Evolutionary conservation across 176 grass and related monocot genomes (phyloP).

Genomic region (Paspalum notatum): DNA sequence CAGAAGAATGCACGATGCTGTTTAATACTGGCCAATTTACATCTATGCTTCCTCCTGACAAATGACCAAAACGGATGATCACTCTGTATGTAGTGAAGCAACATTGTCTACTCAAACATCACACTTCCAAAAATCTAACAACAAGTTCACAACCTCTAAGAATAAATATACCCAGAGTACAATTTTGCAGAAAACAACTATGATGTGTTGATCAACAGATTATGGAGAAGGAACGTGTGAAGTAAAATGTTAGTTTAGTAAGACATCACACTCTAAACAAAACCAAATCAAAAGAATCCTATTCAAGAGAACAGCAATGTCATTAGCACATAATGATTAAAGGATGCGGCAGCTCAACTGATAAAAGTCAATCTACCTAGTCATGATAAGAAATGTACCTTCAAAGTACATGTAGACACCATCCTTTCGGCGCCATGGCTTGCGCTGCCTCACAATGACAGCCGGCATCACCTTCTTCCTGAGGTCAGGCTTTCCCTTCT

Average conservation of each 20-base stretch:
- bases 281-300: background rate
- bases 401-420: conserved; percentile 99
- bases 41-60: conserved; percentile 39
- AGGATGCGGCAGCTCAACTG: background rate
- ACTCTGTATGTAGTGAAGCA: conserved; percentile 38
- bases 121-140: background rate
- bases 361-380: background rate
- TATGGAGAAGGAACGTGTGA: background rate
- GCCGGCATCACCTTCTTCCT: conserved; percentile 99
- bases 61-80: conserved; percentile 37
- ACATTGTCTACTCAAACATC: background rate
- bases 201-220: background rate
- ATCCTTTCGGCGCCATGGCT: conserved; percentile 94
- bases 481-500: conserved; percentile 95
- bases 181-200: background rate
- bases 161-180: too few relatives aligned
- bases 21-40: conserved; percentile 46
- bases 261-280: background rate
- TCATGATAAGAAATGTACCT: conserved; percentile 49
- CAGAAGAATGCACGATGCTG: conserved; percentile 35
- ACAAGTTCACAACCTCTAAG: background rate
- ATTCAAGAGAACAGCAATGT: background rate
- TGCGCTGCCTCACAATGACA: conserved; percentile 90
- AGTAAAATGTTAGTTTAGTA: background rate
- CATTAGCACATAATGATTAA: background rate